Evolutionary conservation across 331 rosid species (phyloP), one percentile per base, ranked within the genome.

Genomic region (Arachis monticola): DNA sequence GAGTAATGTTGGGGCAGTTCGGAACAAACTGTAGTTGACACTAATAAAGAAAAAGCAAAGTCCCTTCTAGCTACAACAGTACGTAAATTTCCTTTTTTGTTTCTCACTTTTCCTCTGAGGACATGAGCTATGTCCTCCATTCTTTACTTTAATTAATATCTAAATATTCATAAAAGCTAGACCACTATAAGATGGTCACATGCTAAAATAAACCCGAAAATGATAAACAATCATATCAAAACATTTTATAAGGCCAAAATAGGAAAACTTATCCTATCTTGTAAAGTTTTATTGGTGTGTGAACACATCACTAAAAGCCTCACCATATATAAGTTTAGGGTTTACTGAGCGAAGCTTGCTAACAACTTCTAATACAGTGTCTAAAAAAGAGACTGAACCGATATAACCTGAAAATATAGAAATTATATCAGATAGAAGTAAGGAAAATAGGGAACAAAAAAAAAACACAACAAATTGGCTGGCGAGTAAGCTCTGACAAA

Each of bases 311-410:
- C 56, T 50, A 66, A 70, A 62, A 50, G 71, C 52, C 96, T 87
- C 69, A 92, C 97, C 97, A 70, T 92, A 92, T 55, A 48, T 82
- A 63, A 92, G 92, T n/a, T 79, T 80, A 14, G 97, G 97, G 81
- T 92, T 92, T 70, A 83, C 48, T 31, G 89, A 67, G 50, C 97
- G 93, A 72, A 92, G 93, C 84, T 85, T 90, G 45, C 77, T 60
- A 72, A 90, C 85, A 73, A 92, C 97, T 78, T 92, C 82, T 82
- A 90, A 84, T 44, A 92, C 83, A 46, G 91, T 81, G 84, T 58
- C 82, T 67, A 92, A 85, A 75, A 92, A 92, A 50, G 96, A 88
- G 80, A 86, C 96, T 13, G 97, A 92, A 80, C 97, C 97, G 75
- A 92, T 92, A 83, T 92, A 92, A 75, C 97, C 97, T 92, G 93